phyloP scores from a whole-genome alignment of 2,329 filamentous ascomycete genomes.

The Claviceps digitariae region DNA sequence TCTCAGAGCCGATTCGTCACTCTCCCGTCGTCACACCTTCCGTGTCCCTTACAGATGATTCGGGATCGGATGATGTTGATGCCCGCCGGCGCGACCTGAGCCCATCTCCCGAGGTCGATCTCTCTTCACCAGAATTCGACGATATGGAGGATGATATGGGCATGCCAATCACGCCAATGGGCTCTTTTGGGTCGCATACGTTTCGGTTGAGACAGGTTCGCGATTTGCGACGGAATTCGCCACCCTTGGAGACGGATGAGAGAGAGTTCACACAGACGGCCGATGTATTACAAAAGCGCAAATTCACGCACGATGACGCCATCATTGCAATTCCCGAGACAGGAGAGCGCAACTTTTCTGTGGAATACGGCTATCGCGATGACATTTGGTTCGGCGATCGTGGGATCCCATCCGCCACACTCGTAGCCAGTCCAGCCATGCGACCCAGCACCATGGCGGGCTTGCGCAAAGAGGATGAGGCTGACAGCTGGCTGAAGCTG shows the following conservation, averaged over 20 bases:
- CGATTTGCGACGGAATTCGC: constrained; percentile 56
- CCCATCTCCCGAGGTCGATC: constrained; percentile 83
- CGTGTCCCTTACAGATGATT: constrained; percentile 45
- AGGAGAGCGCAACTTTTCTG: constrained; percentile 15
- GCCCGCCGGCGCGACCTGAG: constrained; percentile 60
- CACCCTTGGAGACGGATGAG: constrained; percentile 86
- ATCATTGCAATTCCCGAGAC: constrained; percentile 14
- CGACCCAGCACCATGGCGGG: constrained; percentile 19
- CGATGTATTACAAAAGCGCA: constrained; percentile 61
- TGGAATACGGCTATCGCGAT: constrained; percentile 28
- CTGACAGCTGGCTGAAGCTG: constrained; percentile 27
- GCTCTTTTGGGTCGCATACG: constrained; percentile 42
- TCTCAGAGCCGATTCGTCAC: constrained; percentile 10
- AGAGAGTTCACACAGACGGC: constrained; percentile 95
- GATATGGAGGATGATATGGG: constrained; percentile 48
- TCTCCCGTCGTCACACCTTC: constrained; percentile 66
- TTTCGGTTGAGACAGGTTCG: constrained; percentile 23
- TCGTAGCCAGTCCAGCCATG: constrained; percentile 43
- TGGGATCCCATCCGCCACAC: constrained; percentile 23
- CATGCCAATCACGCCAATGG: constrained; percentile 48
- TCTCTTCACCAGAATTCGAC: constrained; percentile 78
- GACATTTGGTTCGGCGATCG: constrained; percentile 38
- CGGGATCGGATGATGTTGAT: constrained; percentile 56
- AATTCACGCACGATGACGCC: constrained; percentile 32
- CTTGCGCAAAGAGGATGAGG: constrained; percentile 24